Conservation (phyloP, 345 rosid species). For the Cardamine chenopodiifolia region DNA sequence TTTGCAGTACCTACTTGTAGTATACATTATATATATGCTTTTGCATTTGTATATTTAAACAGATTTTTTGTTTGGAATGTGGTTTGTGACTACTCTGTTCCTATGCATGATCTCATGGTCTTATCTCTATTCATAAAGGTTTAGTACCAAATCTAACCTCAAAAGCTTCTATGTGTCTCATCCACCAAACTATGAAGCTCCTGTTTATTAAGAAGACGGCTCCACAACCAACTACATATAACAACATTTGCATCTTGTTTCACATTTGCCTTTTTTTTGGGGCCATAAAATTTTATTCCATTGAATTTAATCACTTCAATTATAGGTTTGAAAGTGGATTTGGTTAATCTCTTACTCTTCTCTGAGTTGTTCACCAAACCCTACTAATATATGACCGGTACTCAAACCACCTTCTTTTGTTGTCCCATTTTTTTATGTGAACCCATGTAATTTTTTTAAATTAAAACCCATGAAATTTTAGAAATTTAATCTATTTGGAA, state of each 20-base stretch:
- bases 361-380: constrained; percentile 37
- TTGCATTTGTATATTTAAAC: neutral
- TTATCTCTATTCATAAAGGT: neutral
- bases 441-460: neutral
- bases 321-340: constrained; percentile 10
- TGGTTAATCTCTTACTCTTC: constrained; percentile 21
- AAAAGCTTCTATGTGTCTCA: neutral
- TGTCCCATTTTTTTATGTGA: neutral
- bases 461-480: neutral
- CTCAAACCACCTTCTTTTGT: constrained; percentile 19
- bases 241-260: constrained; percentile 15
- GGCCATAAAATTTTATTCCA: neutral
- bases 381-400: constrained; percentile 16
- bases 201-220: neutral
- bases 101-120: neutral
- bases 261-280: neutral
- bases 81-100: neutral
- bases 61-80: neutral
- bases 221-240: constrained; percentile 9
- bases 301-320: neutral
- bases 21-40: neutral
- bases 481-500: neutral
- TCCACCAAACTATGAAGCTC: constrained; percentile 36
- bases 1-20: neutral
- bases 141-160: neutral